Base-by-base conservation (phyloP, 306 rosid species). In the Ammopiptanthus mongolicus region DNA sequence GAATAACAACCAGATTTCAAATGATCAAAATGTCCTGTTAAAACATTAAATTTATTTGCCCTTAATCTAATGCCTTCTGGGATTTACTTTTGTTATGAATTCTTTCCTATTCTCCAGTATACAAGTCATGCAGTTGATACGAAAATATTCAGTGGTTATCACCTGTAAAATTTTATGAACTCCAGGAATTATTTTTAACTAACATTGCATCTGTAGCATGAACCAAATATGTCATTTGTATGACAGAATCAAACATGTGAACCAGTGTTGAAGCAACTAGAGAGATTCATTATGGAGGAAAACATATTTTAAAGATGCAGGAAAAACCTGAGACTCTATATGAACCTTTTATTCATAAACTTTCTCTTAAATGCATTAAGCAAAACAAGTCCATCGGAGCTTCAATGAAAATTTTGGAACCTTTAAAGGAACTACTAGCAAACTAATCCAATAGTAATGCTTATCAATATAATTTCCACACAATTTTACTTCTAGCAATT, bases 351-450 rank as follows among this genome's bases (percentile, higher is more conserved):
- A 12, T 23, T 6, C 5, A 21, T 14, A 79, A 12, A 21, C 56
- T 53, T 5, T 79, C 66, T 36, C 41, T 71, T 39, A 42, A 42
- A 55, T 56, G 39, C 33, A 71, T 22, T n/a, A 36, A 36, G 25
- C 61, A 37, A 28, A 29, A 25, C 28, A 50, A 9, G n/a, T 48
- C 15, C 21, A 60, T 1, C 4, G 41, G 53, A 36, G 71, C 33
- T 47, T 36, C 28, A n/a, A 9, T 48, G 31, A 31, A 48, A 33
- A 28, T 9, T 21, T 71, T 55, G 34, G 65, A 70, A 51, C 53
- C 76, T 52, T 71, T 55, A 13, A 62, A 41, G 60, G 34, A 64
- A 17, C 71, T 48, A 37, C 50, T 15, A 71, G 28, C 34, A 78
- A 64, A 31, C 25, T 31, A 4, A 21, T 28, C 42, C 31, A 17